Percentiles rank a stretch among this genome's conserved stretches.
Conservation (phyloP, 257 asterid genomes). For the Salvia hispanica region DNA sequence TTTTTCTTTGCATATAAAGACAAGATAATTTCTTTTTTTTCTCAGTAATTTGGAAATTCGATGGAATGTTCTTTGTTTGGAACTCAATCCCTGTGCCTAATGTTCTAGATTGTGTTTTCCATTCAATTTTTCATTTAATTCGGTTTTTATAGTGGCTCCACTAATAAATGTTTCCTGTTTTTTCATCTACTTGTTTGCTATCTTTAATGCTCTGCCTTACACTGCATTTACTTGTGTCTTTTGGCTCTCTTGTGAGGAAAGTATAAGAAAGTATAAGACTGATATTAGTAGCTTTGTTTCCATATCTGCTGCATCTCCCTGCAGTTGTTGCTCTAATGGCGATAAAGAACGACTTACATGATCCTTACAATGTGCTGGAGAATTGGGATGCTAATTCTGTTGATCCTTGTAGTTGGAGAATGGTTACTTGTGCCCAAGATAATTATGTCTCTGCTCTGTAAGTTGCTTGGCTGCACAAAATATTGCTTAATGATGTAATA, state of each 20-base stretch:
- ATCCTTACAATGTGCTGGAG: constrained; percentile 85
- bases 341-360: constrained; percentile 64
- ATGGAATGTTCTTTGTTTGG: constrained; percentile 21
- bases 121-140: not conserved
- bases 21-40: not conserved
- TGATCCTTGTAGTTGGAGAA: constrained; percentile 99
- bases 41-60: not conserved
- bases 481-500: not conserved
- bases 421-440: constrained; percentile 80
- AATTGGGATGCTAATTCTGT: constrained; percentile 94
- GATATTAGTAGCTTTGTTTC: not conserved
- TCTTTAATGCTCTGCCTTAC: constrained; percentile 21
- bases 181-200: constrained; percentile 7
- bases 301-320: constrained; percentile 14
- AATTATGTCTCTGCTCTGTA: constrained; percentile 89
- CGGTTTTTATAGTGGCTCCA: constrained; percentile 29
- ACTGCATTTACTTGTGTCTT: not conserved
- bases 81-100: constrained; percentile 5
- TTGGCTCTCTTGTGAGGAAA: constrained; percentile 15
- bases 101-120: constrained; percentile 17
- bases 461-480: constrained; percentile 36
- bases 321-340: constrained; percentile 93
- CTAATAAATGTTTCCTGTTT: constrained; percentile 32
- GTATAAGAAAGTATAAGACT: not conserved
- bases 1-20: constrained; percentile 21